phyloP scores from a whole-genome alignment of 345 rosid species.

The Anastatica hierochuntica region DNA sequence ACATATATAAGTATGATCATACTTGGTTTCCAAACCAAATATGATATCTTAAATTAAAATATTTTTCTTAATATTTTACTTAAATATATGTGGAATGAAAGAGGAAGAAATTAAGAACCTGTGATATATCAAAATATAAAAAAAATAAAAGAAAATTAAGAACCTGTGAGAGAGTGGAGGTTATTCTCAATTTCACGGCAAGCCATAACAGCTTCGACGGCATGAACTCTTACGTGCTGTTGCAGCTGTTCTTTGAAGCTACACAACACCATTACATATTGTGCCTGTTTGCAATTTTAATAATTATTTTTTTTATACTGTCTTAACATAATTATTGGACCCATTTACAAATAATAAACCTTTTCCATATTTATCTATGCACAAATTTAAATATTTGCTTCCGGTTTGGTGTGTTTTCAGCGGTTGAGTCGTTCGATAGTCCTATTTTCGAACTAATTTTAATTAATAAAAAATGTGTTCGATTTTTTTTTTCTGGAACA shows the following conservation, averaged over 20 bases:
- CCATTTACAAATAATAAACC: not conserved
- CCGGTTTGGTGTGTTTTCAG: slow-evolving; percentile 15
- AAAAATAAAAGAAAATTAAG: too few species aligned
- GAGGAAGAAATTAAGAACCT: too few species aligned
- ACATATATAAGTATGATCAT: too few species aligned
- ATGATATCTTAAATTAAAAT: too few species aligned
- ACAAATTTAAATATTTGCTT: not conserved
- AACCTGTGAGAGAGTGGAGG: slow-evolving; percentile 90
- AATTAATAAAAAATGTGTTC: not conserved
- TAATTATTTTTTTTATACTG: not conserved
- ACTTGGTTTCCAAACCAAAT: too few species aligned
- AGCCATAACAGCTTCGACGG: slow-evolving; percentile 98
- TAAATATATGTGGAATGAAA: too few species aligned
- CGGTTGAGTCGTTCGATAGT: not conserved
- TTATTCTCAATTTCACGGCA: slow-evolving; percentile 93
- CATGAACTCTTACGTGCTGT: slow-evolving; percentile 95
- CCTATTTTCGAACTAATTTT: not conserved
- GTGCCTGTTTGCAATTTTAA: slow-evolving; percentile 40
- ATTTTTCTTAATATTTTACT: too few species aligned
- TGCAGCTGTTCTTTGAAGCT: slow-evolving; percentile 96
- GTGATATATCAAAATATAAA: not conserved
- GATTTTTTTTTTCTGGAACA: not conserved
- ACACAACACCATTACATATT: slow-evolving; percentile 83
- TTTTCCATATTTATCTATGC: slow-evolving; percentile 1
- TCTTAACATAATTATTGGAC: not conserved